A percentile compares a stretch with the other conserved stretches of the same genome.
phyloP scores from a whole-genome alignment of 2,329 filamentous ascomycete species.

The Fusarium decemcellulare region DNA sequence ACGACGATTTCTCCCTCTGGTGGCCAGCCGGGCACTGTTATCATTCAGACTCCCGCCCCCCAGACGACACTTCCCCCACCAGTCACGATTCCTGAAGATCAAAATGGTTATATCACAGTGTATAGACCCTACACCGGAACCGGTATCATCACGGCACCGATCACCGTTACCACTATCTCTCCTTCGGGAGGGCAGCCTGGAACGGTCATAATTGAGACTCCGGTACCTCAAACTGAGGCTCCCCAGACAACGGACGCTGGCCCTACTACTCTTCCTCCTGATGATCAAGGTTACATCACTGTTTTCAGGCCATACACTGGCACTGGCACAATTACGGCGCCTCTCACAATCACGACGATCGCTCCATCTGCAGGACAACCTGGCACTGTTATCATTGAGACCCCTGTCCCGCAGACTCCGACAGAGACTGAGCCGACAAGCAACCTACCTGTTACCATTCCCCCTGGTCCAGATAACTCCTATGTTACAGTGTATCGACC shows the following conservation, averaged over 20 bases:
- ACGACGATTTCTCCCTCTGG: slow-evolving; percentile 28
- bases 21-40: slow-evolving; percentile 30
- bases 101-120: slow-evolving; percentile 33
- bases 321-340: slow-evolving; percentile 20
- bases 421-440: background rate
- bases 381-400: slow-evolving; percentile 32
- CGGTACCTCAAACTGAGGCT: background rate
- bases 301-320: slow-evolving; percentile 32
- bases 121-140: slow-evolving; percentile 30
- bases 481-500: slow-evolving; percentile 21
- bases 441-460: slow-evolving; percentile 27
- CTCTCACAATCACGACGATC: slow-evolving; percentile 31
- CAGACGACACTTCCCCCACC: slow-evolving; percentile 27
- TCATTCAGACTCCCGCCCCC: slow-evolving; percentile 34
- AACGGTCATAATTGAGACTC: slow-evolving; percentile 35
- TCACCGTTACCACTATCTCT: slow-evolving; percentile 28
- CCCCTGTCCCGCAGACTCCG: slow-evolving; percentile 8
- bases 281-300: slow-evolving; percentile 23
- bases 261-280: slow-evolving; percentile 22
- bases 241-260: slow-evolving; percentile 7
- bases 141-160: slow-evolving; percentile 25
- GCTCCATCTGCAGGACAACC: slow-evolving; percentile 20
- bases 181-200: slow-evolving; percentile 31
- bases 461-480: slow-evolving; percentile 12
- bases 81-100: slow-evolving; percentile 30